Evolutionary conservation across 192 early-diverging fungal species (phyloP).

Genomic region (Irineochytrium annulatum): DNA sequence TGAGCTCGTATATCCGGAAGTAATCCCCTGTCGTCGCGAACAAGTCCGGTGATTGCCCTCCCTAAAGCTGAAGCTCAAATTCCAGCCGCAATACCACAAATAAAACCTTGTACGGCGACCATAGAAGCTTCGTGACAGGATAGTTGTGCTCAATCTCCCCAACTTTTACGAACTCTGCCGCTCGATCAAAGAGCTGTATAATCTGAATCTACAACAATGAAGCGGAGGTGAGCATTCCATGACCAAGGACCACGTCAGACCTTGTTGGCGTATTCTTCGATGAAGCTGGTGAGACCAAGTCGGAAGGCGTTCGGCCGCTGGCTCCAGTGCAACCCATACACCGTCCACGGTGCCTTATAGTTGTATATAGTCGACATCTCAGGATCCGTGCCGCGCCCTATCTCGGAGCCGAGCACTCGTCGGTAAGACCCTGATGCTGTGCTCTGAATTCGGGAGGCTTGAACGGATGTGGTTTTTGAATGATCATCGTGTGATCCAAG

Average conservation of each 20-base stretch:
- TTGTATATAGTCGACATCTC: no score
- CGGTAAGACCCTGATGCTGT: no score
- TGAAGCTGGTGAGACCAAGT: slow-evolving; percentile 72
- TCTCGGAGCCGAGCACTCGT: no score
- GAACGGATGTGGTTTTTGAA: no score
- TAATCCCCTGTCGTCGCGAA: slow-evolving; percentile 86
- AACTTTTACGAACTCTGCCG: slow-evolving; percentile 63
- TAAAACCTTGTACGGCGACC: slow-evolving; percentile 69
- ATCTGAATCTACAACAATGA: slow-evolving; percentile 52
- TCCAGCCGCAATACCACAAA: background rate
- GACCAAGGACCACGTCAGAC: slow-evolving; percentile 18
- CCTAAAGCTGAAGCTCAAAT: background rate
- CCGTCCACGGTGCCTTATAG: slow-evolving; percentile 25
- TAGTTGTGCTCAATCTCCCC: slow-evolving; percentile 78
- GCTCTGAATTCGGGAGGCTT: no score
- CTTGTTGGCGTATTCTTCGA: slow-evolving; percentile 69
- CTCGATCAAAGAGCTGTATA: slow-evolving; percentile 48
- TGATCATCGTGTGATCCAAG: no score
- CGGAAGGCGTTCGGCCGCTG: slow-evolving; percentile 69
- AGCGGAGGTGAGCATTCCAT: background rate
- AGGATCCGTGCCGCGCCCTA: no score
- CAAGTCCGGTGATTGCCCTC: slow-evolving; percentile 54
- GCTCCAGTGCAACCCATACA: slow-evolving; percentile 88
- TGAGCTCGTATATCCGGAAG: slow-evolving; percentile 83
- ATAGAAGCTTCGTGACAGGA: slow-evolving; percentile 87